These are phyloP conservation scores for Aspergillus pseudotamarii DNA, from an alignment of 2,329 filamentous ascomycete species.

Conservation along the genomic window DNA sequence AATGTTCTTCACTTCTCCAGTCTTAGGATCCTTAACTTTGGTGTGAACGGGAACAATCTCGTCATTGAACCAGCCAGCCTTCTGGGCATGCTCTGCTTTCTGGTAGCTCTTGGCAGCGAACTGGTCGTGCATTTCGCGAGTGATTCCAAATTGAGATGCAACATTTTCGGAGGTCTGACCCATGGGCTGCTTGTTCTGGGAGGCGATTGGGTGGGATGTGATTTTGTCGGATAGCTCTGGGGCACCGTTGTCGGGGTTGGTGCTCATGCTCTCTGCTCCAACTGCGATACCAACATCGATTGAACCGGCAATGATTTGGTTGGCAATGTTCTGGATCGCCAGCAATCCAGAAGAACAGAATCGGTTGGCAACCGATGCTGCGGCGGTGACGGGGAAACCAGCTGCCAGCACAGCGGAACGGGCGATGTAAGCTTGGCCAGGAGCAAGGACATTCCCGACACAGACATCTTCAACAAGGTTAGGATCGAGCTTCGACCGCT, in stretches of 20 bases:
- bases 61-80: conserved; percentile 78
- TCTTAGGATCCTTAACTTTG: conserved; percentile 84
- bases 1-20: conserved; percentile 76
- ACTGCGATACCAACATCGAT: conserved; percentile 90
- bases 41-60: conserved; percentile 85
- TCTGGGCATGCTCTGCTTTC: conserved; percentile 80
- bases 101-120: conserved; percentile 86
- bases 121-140: conserved; percentile 71
- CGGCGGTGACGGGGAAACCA: conserved; percentile 78
- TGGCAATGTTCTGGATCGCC: conserved; percentile 87
- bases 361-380: conserved; percentile 81
- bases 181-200: conserved; percentile 94
- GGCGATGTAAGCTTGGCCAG: conserved; percentile 86
- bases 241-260: conserved; percentile 78
- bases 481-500: conserved; percentile 84
- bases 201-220: conserved; percentile 72
- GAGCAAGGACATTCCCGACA: conserved; percentile 85
- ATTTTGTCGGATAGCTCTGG: conserved; percentile 82
- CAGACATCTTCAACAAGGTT: conserved; percentile 84
- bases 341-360: conserved; percentile 91
- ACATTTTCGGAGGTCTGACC: conserved; percentile 89
- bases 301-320: conserved; percentile 84
- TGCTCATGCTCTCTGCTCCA: conserved; percentile 91
- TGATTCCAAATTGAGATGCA: conserved; percentile 74
- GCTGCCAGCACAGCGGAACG: conserved; percentile 83